Percentiles rank a stretch among this genome's conserved stretches.
Conservation (phyloP, 1,284 basidiomycete genomes). For the Leccinum idahoense region DNA sequence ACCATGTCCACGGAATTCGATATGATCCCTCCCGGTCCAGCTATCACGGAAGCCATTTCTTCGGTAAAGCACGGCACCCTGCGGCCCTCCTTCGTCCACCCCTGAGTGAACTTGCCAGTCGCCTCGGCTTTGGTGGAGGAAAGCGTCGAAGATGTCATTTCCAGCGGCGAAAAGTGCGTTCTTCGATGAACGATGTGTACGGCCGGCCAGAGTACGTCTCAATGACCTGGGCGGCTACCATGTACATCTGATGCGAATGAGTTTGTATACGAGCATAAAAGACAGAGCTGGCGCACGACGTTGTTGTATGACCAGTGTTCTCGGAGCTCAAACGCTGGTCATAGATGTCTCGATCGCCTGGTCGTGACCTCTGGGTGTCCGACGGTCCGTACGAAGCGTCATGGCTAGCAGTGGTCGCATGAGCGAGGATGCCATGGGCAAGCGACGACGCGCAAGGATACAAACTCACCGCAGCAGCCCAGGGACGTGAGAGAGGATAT, state of each 20-base stretch:
- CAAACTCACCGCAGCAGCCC: slow-evolving; percentile 31
- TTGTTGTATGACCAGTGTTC: slow-evolving; percentile 40
- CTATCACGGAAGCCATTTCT: slow-evolving; percentile 18
- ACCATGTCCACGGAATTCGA: slow-evolving; percentile 34
- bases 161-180: slow-evolving; percentile 27
- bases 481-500: slow-evolving; percentile 37
- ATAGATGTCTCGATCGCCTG: slow-evolving; percentile 30
- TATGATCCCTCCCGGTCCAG: slow-evolving; percentile 35
- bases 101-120: slow-evolving; percentile 32
- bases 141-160: slow-evolving; percentile 33
- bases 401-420: slow-evolving; percentile 20
- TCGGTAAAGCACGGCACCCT: slow-evolving; percentile 27
- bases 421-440: neutral
- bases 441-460: neutral
- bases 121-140: slow-evolving; percentile 30
- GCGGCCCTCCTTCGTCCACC: slow-evolving; percentile 26
- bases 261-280: neutral
- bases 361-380: slow-evolving; percentile 28
- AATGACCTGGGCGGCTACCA: slow-evolving; percentile 31
- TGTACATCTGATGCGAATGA: slow-evolving; percentile 31
- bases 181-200: slow-evolving; percentile 27
- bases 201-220: slow-evolving; percentile 29
- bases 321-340: slow-evolving; percentile 36
- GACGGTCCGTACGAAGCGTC: slow-evolving; percentile 30
- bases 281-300: slow-evolving; percentile 20